phyloP scores from a whole-genome alignment of 1,284 basidiomycete genomes.

The Cystobasidium slooffiae region DNA sequence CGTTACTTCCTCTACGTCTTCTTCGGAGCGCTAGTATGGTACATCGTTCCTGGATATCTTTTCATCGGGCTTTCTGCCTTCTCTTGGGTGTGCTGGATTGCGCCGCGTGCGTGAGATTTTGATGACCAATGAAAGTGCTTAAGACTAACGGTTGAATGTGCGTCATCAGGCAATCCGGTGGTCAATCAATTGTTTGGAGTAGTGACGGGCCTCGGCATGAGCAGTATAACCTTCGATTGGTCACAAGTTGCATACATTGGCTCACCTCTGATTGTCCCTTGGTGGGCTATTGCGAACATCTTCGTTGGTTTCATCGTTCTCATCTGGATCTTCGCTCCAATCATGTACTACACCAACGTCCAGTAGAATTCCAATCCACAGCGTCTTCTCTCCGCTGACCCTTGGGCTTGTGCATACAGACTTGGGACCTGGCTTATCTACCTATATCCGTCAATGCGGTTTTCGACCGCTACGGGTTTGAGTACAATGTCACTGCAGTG shows the following conservation, averaged over 20 bases:
- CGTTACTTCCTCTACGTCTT: slow-evolving; percentile 57
- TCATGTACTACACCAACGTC: slow-evolving; percentile 50
- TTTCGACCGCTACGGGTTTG: slow-evolving; percentile 43
- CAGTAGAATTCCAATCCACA: slow-evolving; percentile 4
- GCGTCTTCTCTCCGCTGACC: slow-evolving; percentile 4
- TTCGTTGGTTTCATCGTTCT: slow-evolving; percentile 50
- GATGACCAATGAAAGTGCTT: slow-evolving; percentile 1
- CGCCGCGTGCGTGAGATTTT: slow-evolving; percentile 46
- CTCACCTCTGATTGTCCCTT: slow-evolving; percentile 53
- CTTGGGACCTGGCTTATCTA: slow-evolving; percentile 46
- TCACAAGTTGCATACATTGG: slow-evolving; percentile 53
- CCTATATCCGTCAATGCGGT: slow-evolving; percentile 48
- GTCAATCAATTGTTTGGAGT: slow-evolving; percentile 93
- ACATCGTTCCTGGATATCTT: slow-evolving; percentile 51
- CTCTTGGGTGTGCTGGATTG: slow-evolving; percentile 68
- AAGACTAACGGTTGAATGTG: neutral
- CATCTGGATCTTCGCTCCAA: slow-evolving; percentile 48
- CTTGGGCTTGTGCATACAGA: slow-evolving; percentile 1
- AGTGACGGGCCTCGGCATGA: slow-evolving; percentile 57
- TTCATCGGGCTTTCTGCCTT: slow-evolving; percentile 62
- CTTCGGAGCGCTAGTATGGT: slow-evolving; percentile 49
- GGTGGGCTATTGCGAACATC: slow-evolving; percentile 53
- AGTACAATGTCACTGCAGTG: slow-evolving; percentile 56
- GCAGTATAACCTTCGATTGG: slow-evolving; percentile 61
- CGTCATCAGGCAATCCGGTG: slow-evolving; percentile 65